These are phyloP conservation scores for Dalbergia cochinchinensis DNA, from an alignment of 306 rosid genomes.

Conservation along the genomic window DNA sequence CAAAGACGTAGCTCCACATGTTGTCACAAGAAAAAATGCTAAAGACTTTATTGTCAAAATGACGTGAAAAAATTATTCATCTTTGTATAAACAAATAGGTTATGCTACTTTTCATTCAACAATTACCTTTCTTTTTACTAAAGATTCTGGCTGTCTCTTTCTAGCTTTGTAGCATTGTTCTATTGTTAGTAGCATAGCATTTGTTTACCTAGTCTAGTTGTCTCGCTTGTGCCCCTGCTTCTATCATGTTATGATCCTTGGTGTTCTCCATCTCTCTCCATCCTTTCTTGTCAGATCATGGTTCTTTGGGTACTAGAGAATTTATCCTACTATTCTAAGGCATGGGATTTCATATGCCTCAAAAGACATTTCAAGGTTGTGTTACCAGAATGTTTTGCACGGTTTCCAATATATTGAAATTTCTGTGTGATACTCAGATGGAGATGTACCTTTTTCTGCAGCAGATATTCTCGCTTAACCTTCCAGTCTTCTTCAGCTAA, in stretches of 20 bases:
- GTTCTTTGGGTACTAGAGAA: neutral
- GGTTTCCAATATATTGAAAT: slow-evolving; percentile 22
- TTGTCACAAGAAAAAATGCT: neutral
- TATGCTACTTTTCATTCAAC: too few species aligned
- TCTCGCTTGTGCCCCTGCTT: slow-evolving; percentile 1
- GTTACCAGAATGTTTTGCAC: slow-evolving; percentile 1
- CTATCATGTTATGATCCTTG: slow-evolving; percentile 4
- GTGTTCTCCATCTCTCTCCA: neutral
- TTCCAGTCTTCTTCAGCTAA: slow-evolving; percentile 99
- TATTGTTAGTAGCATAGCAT: too few species aligned
- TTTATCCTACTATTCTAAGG: neutral
- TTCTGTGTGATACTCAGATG: slow-evolving; percentile 20
- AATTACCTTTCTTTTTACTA: too few species aligned
- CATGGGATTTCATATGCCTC: slow-evolving; percentile 4
- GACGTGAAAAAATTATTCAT: neutral
- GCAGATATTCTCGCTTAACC: slow-evolving; percentile 73
- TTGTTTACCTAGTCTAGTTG: neutral
- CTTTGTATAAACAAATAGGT: too few species aligned
- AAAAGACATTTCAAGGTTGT: slow-evolving; percentile 28
- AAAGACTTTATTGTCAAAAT: neutral
- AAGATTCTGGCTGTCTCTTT: too few species aligned
- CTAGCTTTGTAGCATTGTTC: neutral
- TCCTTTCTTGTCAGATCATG: neutral
- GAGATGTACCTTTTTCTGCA: slow-evolving; percentile 73
- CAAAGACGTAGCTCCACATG: neutral